phyloP scores from a whole-genome alignment of 352 stramenopile genomes.

The Halophytophthora batemanensis region DNA sequence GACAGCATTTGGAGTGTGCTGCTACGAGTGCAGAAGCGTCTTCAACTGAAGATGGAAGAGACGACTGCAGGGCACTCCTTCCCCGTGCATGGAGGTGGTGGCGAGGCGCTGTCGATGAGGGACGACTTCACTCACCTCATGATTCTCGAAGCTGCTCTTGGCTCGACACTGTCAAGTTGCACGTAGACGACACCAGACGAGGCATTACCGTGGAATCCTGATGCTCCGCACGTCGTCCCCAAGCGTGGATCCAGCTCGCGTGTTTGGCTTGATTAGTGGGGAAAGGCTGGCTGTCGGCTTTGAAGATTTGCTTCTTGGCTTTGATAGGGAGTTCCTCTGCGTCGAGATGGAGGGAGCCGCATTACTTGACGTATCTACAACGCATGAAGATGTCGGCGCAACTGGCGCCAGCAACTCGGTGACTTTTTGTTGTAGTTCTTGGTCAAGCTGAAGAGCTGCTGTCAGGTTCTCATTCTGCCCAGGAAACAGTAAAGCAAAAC shows the following conservation, averaged over 20 bases:
- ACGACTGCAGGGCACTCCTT: conserved; percentile 1
- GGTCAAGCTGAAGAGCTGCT: conserved; percentile 18
- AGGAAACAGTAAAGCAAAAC: no score
- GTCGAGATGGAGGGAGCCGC: background rate
- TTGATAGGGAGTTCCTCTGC: background rate
- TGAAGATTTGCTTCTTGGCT: background rate
- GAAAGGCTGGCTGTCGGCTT: conserved; percentile 16
- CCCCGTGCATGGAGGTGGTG: conserved; percentile 1
- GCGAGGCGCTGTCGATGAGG: conserved; percentile 3
- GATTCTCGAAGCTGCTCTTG: conserved; percentile 45
- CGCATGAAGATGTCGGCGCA: background rate
- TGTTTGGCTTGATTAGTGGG: conserved; percentile 18
- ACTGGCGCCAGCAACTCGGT: conserved; percentile 21
- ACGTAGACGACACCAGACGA: background rate
- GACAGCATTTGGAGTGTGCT: conserved; percentile 16
- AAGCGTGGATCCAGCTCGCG: conserved; percentile 6
- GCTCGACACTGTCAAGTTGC: conserved; percentile 30
- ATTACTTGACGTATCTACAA: background rate
- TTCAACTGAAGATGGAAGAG: conserved; percentile 32
- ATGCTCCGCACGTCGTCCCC: background rate
- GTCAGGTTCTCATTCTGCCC: conserved; percentile 10
- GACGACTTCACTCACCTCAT: conserved; percentile 32
- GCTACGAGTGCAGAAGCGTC: conserved; percentile 25
- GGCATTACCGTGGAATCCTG: background rate
- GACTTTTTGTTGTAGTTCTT: conserved; percentile 23